Conservation (phyloP, 1,284 basidiomycete species). For the Trichosporon sp. region DNA sequence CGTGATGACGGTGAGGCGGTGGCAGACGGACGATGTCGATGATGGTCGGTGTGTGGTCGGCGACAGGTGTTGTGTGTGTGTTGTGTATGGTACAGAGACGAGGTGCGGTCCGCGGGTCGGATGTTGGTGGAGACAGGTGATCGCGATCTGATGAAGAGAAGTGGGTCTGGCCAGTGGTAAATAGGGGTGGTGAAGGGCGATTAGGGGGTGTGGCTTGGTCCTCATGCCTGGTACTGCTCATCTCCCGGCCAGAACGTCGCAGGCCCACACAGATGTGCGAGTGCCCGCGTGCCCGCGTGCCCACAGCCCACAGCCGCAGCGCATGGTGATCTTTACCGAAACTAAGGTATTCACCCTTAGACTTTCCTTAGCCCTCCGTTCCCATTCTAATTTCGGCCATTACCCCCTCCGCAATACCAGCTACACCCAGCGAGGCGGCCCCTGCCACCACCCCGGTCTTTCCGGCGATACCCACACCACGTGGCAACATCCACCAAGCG, state of each 20-base stretch:
- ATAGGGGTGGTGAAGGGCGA: not conserved
- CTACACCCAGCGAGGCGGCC: not conserved
- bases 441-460: not conserved
- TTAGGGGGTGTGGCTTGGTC: not conserved
- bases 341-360: not conserved
- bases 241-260: not conserved
- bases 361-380: not conserved
- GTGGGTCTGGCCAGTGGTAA: not conserved
- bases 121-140: not conserved
- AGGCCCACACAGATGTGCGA: not conserved
- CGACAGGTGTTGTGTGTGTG: not conserved
- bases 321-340: not conserved
- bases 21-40: not conserved
- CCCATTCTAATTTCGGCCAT: conserved; percentile 6
- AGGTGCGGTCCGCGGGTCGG: no score
- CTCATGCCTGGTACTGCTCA: not conserved
- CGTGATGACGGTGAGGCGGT: not conserved
- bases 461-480: not conserved
- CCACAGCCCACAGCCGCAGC: not conserved
- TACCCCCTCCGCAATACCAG: not conserved
- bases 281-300: no score
- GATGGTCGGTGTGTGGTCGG: not conserved
- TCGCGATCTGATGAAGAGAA: conserved; percentile 3
- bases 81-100: not conserved
- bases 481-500: not conserved